These are phyloP conservation scores for Candida labiduridarum DNA, from an alignment of 1,139 yeast species.

Conservation along the genomic window DNA sequence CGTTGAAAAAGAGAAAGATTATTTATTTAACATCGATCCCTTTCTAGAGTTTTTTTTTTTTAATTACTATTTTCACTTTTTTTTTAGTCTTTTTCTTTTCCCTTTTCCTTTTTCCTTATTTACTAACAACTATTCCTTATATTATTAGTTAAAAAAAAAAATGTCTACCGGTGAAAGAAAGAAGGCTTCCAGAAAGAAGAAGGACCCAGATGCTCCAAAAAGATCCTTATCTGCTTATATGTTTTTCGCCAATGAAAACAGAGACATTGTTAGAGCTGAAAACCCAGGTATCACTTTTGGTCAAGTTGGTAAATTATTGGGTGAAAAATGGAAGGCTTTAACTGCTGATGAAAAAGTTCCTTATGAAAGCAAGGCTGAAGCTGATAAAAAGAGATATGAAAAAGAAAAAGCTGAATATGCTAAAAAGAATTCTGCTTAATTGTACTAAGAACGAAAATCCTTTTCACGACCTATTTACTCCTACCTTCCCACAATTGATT, in stretches of 20 bases:
- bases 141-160: conserved; percentile 10
- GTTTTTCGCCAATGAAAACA: conserved; percentile 97
- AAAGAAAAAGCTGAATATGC: conserved; percentile 91
- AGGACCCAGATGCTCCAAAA: conserved; percentile 99
- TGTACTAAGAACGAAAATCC: too few species aligned
- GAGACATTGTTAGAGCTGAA: conserved; percentile 92
- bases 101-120: background rate
- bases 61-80: background rate
- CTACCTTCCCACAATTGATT: background rate
- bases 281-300: conserved; percentile 95
- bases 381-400: conserved; percentile 97
- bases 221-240: conserved; percentile 97
- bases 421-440: conserved; percentile 38
- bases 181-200: conserved; percentile 54
- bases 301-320: conserved; percentile 87
- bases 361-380: conserved; percentile 89
- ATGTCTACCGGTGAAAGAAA: conserved; percentile 41
- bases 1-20: background rate
- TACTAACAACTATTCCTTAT: background rate
- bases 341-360: conserved; percentile 80
- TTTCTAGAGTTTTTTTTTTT: background rate
- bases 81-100: conserved; percentile 2
- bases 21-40: background rate
- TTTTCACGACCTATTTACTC: too few species aligned
- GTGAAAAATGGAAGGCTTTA: conserved; percentile 95